Evolutionary conservation across 1,139 yeast genomes (phyloP), one percentile per base, ranked within the genome.

Genomic region (Hemisphaericaspora xylofermentans): DNA sequence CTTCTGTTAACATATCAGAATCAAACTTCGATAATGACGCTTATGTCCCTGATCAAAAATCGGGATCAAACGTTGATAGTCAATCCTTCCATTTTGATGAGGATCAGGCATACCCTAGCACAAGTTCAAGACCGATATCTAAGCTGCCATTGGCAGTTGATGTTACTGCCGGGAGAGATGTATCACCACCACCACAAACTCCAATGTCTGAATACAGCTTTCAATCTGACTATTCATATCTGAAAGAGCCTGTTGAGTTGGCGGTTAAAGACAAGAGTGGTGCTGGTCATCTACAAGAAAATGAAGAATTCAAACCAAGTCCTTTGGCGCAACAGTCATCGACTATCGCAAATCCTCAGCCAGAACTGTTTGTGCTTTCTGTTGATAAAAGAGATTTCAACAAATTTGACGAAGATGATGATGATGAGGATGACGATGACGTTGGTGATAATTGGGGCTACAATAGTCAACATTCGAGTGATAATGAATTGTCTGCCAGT

Each of bases 171-270:
- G 12, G 3, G 25, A 26, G 17, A 31, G 34, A 31, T 19, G 3
- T 53, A 2, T 57, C 48, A 35, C 26, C 29, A 16, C 46, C 43
- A 12, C 48, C 46, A 26, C 64, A 57, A 15, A 60, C 69, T 12
- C 68, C 70, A 8, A 46, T 43, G 22, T 62, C 68, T 1, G 71
- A 65, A 14, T 50, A 52, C 31, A 66, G 71, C 43, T 66, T 53
- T 43, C 56, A 52, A 33, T 66, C 72, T 0, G 72, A 66, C 37
- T 68, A 64, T 45, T 64, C 71, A 6, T 64, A 65, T 22, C 73
- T 66, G 44, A 35, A 52, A 22, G 73, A 67, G 43, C 71, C 71
- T 2, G 49, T 43, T 1, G 46, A 47, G 19, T 56, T 66, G 46
- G 54, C 61, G 36, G 46, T 64, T 22, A 41, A 39, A 34, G 40